phyloP scores from a whole-genome alignment of 805 yeast species.

The Candida sithepensis region DNA sequence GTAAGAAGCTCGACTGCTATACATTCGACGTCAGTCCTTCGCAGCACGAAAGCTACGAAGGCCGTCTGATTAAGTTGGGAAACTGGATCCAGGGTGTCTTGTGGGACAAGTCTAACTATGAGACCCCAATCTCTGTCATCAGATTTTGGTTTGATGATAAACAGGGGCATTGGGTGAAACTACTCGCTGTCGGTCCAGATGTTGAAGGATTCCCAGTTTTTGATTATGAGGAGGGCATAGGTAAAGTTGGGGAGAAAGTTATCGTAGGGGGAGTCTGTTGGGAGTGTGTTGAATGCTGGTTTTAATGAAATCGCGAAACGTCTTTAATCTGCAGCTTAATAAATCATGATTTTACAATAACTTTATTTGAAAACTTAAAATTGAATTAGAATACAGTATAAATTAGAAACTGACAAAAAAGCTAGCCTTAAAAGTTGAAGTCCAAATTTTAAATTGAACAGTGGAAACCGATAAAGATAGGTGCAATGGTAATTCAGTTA shows the following conservation, averaged over 20 bases:
- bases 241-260: conserved; percentile 7
- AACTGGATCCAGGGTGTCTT: conserved; percentile 51
- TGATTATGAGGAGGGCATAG: conserved; percentile 4
- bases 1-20: conserved; percentile 7
- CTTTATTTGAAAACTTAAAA: not conserved
- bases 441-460: no score
- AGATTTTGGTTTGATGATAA: conserved; percentile 15
- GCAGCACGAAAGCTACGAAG: conserved; percentile 27
- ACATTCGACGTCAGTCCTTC: conserved; percentile 27
- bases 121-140: conserved; percentile 20
- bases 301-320: not conserved
- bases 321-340: no score
- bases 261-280: conserved; percentile 15
- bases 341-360: no score
- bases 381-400: not conserved
- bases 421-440: no score
- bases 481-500: not conserved
- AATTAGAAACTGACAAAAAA: not conserved
- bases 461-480: no score
- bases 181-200: conserved; percentile 17
- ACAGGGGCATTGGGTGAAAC: conserved; percentile 4
- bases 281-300: conserved; percentile 19
- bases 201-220: conserved; percentile 13
- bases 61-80: conserved; percentile 45
- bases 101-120: conserved; percentile 28